A percentile compares a stretch with the other conserved stretches of the same genome.
phyloP scores from a whole-genome alignment of 345 rosid species.

The Citrus hindsii region DNA sequence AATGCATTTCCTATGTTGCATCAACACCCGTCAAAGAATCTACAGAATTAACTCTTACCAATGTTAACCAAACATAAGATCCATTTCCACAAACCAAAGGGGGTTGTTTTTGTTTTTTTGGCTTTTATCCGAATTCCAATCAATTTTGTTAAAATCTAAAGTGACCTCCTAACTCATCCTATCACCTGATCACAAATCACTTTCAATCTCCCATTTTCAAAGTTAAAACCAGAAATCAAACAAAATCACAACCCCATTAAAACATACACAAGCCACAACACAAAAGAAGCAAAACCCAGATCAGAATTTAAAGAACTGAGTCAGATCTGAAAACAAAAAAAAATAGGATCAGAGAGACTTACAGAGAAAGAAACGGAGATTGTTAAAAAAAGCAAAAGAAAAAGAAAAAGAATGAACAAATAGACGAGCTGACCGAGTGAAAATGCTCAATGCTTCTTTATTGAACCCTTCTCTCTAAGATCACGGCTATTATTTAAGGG shows the following conservation, averaged over 20 bases:
- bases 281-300: neutral
- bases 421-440: neutral
- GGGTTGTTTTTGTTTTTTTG: neutral
- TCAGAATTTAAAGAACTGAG: neutral
- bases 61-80: neutral
- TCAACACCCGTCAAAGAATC: neutral
- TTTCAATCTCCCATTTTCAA: neutral
- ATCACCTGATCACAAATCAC: neutral
- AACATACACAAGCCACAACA: neutral
- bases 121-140: neutral
- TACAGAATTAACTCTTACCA: neutral
- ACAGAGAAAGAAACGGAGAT: slow-evolving; percentile 9
- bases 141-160: neutral
- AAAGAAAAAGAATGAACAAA: neutral
- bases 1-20: neutral
- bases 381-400: too few species aligned
- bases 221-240: neutral
- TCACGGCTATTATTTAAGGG: neutral
- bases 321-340: slow-evolving; percentile 10
- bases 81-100: neutral
- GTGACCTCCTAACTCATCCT: neutral
- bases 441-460: neutral
- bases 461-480: neutral
- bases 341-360: neutral
- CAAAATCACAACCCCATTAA: neutral